A percentile compares a stretch with the other conserved stretches of the same genome.
Evolutionary conservation across 352 stramenopile species (phyloP).

Genomic region (Phytophthora litchii): DNA sequence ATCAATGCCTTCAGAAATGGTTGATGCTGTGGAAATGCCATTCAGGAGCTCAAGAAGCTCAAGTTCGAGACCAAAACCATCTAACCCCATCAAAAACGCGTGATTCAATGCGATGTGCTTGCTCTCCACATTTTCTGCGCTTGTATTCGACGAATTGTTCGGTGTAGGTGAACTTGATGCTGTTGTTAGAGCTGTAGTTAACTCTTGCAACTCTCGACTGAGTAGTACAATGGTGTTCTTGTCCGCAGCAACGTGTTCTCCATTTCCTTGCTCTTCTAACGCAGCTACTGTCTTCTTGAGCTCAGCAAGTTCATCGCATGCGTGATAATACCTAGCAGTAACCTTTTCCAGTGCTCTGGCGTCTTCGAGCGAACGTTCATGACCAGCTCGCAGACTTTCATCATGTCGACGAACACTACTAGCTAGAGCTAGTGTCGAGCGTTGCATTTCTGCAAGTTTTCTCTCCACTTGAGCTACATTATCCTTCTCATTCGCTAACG

Average conservation of each 20-base stretch:
- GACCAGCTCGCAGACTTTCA: constrained; percentile 65
- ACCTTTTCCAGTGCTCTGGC: constrained; percentile 53
- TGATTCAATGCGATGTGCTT: constrained; percentile 32
- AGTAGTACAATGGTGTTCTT: constrained; percentile 70
- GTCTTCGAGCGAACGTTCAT: constrained; percentile 63
- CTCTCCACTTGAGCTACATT: constrained; percentile 35
- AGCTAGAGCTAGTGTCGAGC: constrained; percentile 60
- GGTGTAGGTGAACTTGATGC: neutral
- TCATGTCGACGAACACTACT: constrained; percentile 78
- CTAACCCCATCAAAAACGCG: constrained; percentile 43
- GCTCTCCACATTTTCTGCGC: constrained; percentile 11
- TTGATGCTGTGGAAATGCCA: constrained; percentile 13
- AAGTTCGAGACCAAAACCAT: constrained; percentile 35
- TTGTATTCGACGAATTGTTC: neutral
- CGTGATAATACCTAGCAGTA: constrained; percentile 66
- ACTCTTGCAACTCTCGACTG: constrained; percentile 60
- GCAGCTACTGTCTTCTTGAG: constrained; percentile 69
- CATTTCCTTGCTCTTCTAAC: constrained; percentile 74
- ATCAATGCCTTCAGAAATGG: constrained; percentile 25
- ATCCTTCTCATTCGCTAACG: constrained; percentile 34
- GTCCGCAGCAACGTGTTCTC: constrained; percentile 67
- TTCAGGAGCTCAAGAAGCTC: constrained; percentile 42
- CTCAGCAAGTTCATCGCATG: constrained; percentile 74
- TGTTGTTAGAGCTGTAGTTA: constrained; percentile 30
- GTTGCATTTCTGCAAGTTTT: constrained; percentile 49